Evolutionary conservation across 495 filamentous ascomycete species (phyloP), one percentile per base, ranked within the genome.

Genomic region (Aspergillus wentii): DNA sequence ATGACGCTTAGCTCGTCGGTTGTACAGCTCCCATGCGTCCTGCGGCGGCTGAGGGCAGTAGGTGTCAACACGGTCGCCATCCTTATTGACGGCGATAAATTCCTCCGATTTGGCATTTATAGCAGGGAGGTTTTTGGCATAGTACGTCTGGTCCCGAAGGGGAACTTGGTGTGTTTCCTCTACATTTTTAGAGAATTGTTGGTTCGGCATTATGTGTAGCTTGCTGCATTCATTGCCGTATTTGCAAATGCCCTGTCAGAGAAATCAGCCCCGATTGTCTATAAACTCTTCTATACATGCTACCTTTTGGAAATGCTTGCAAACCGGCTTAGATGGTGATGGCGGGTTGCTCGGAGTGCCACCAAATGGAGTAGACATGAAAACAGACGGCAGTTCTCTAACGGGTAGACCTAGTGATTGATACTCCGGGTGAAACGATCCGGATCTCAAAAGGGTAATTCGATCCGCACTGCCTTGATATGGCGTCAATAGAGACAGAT

Each of bases 401-500:
- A 75, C 52, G 8, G 59, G 56, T 26, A 76, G 41, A 13, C 41
- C 52, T n/a, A 67, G 47, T 0, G 20, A 44, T 17, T 60, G 49
- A 15, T 59, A 70, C 46, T 68, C 58, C 9, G 49, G 47, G 19
- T 62, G 59, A 33, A 65, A 68, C 1, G 46, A 48, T 17, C 62
- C 56, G 13, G 62, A 55, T 45, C 67, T 68, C 28, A 83, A 52
- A 10, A 82, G 64, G 5, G 76, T 78, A 34, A 82, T 68, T 16
- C 71, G 67, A 35, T 64, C 59, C 26, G 57, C 47, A 34, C 54
- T 57, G 20, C 62, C 62, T 21, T 56, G 54, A 42, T 74, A 76
- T 10, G 71, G 73, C 9, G 71, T 72, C 10, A 85, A 46, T 25
- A 76, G 56, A 10, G 72, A 68, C 13, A 75, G 55, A 56, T 82